Evolutionary conservation across 768 basidiomycete genomes (phyloP).

Genomic region (Xanthoconium purpureum): DNA sequence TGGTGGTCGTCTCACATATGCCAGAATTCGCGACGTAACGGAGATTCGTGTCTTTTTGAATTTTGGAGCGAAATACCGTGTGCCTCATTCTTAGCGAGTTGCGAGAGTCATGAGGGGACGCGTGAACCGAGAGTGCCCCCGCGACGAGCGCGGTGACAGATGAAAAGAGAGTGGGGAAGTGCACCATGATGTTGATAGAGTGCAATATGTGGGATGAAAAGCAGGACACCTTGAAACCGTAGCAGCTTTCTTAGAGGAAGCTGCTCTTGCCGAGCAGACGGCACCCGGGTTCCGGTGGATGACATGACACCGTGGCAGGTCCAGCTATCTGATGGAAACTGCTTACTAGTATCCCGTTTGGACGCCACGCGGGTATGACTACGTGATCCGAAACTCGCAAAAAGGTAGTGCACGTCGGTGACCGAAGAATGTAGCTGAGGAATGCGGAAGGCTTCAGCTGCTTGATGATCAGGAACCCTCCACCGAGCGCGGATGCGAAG

Average conservation of each 20-base stretch:
- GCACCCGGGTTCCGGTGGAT: neutral
- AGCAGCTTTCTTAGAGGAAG: neutral
- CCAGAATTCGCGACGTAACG: slow-evolving; percentile 58
- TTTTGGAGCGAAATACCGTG: slow-evolving; percentile 13
- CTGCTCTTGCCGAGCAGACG: neutral
- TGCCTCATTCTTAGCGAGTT: neutral
- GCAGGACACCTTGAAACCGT: too few species aligned
- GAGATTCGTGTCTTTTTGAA: slow-evolving; percentile 30
- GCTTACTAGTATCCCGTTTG: neutral
- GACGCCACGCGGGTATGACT: too few species aligned
- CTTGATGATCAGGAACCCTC: too few species aligned
- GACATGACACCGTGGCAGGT: too few species aligned
- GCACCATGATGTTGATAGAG: slow-evolving; percentile 11
- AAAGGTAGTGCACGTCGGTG: too few species aligned
- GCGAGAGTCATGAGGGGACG: neutral
- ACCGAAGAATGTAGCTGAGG: too few species aligned
- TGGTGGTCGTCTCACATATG: slow-evolving; percentile 63
- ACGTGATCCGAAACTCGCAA: too few species aligned
- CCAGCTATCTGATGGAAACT: too few species aligned
- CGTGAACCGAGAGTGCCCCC: neutral
- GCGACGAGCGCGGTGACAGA: neutral
- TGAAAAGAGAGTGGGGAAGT: neutral
- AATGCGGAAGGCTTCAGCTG: too few species aligned
- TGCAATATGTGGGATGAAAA: neutral
- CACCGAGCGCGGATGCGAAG: too few species aligned